A percentile compares a stretch with the other conserved stretches of the same genome.
Evolutionary conservation across 2,329 filamentous ascomycete genomes (phyloP).

Genomic region (Pestalotiopsis sp.): DNA sequence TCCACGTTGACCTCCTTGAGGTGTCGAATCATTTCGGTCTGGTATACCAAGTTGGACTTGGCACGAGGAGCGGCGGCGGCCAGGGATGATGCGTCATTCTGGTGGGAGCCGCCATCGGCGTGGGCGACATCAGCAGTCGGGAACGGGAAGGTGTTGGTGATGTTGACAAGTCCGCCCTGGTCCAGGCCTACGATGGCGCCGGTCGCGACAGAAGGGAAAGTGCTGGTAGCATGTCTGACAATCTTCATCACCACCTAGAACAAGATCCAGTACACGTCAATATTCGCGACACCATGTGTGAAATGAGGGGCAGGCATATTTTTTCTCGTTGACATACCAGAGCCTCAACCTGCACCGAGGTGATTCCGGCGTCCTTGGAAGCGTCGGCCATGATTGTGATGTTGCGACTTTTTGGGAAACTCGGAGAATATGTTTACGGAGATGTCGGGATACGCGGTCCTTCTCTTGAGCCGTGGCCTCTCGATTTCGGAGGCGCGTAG

Average conservation of each 20-base stretch:
- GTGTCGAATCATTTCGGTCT: conserved; percentile 96
- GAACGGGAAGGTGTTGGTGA: conserved; percentile 96
- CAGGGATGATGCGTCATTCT: conserved; percentile 73
- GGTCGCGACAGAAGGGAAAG: conserved; percentile 87
- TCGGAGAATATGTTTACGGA: background rate
- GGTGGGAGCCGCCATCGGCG: conserved; percentile 65
- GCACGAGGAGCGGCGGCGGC: conserved; percentile 89
- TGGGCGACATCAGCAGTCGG: conserved; percentile 76
- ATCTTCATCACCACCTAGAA: conserved; percentile 92
- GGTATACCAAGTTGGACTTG: conserved; percentile 86
- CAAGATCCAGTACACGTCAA: conserved; percentile 5
- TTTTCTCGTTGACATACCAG: conserved; percentile 66
- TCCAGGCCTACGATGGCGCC: conserved; percentile 95
- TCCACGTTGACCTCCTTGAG: conserved; percentile 97
- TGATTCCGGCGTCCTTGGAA: conserved; percentile 72
- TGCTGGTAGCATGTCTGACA: conserved; percentile 89
- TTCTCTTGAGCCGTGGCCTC: conserved; percentile 7
- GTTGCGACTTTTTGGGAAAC: conserved; percentile 17
- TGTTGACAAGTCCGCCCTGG: conserved; percentile 75
- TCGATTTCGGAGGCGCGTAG: background rate
- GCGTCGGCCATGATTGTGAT: conserved; percentile 59
- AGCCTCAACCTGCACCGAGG: conserved; percentile 91
- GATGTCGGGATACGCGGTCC: conserved; percentile 3
- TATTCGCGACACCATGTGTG: background rate
- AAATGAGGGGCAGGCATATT: conserved; percentile 29